Evolutionary conservation across 2,329 filamentous ascomycete genomes (phyloP), one percentile per base, ranked within the genome.

Genomic region (Colletotrichum camelliae): DNA sequence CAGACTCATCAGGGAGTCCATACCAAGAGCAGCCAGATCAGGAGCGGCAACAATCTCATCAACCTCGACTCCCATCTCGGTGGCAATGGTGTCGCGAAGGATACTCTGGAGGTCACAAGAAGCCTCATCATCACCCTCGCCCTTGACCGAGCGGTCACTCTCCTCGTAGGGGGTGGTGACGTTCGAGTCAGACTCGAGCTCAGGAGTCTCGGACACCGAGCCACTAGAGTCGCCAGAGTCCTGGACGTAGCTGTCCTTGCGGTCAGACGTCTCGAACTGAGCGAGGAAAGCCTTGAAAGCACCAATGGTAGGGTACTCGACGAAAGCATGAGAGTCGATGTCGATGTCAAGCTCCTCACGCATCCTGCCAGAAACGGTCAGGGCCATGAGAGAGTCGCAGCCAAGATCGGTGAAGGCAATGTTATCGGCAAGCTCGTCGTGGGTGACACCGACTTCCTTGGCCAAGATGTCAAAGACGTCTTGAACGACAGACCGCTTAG

Each of bases 41-140:
- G 88, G 87, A 1, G 88, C 88, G 27, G 88, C 88, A 4, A 89
- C 82, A 35, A 92, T 86, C 79, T 94, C 93, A 35, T 92, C 90
- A 13, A 93, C 86, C 29, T 93, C 90, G n/a, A 94, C 91, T 73
- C 92, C 92, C 89, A 94, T 94, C 83, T 95, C 93, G 48, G 89
- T 87, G n/a, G 93, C 91, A 77, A 95, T 92, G 72, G 93, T 94
- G 70, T 90, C 89, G 82, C 93, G 91, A 62, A 94, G 88, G 79
- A 89, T 82, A 81, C 87, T 80, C 85, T 88, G 85, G 48, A 90
- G 80, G 81, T 88, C 86, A 77, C 87, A 83, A 7, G 33, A 68
- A 16, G 27, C 27, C 27, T 65, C 64, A 62, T 84, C 81, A 75
- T 86, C 86, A 27, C 79, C 81, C 29, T 81, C 77, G 18, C 85